Evolutionary conservation across 2,329 filamentous ascomycete genomes (phyloP).

Genomic region (Fusarium devonianum): DNA sequence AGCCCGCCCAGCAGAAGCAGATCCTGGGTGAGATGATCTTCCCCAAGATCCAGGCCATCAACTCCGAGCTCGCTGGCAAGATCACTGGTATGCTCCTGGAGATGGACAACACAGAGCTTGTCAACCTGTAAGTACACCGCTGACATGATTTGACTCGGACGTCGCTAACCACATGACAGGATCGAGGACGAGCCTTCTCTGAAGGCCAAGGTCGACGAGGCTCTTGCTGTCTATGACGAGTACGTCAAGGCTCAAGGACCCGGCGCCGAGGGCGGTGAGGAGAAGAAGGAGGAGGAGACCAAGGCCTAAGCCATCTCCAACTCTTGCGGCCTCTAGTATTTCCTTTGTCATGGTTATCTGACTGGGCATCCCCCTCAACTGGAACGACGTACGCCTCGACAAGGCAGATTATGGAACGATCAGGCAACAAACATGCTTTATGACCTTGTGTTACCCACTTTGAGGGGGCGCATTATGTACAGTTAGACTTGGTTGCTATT

Average conservation of each 20-base stretch:
- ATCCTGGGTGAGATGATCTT: conserved; percentile 97
- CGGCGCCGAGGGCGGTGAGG: conserved; percentile 49
- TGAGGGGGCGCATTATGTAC: conserved; percentile 48
- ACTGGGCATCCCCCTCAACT: conserved; percentile 39
- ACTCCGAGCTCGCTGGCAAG: conserved; percentile 96
- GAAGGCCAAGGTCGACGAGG: conserved; percentile 95
- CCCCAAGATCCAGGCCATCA: conserved; percentile 95
- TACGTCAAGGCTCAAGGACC: conserved; percentile 86
- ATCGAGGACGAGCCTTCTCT: conserved; percentile 90
- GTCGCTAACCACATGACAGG: conserved; percentile 54
- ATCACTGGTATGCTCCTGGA: conserved; percentile 99
- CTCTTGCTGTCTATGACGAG: conserved; percentile 96
- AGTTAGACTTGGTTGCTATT: conserved; percentile 53
- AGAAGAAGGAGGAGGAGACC: conserved; percentile 58
- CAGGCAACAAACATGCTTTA: conserved; percentile 41
- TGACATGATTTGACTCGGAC: conserved; percentile 25
- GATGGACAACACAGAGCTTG: conserved; percentile 96
- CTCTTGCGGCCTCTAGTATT: conserved; percentile 30
- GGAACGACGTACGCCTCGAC: conserved; percentile 37
- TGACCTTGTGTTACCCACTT: conserved; percentile 38
- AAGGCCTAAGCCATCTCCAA: conserved; percentile 48
- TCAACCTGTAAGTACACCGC: conserved; percentile 82
- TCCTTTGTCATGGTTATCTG: conserved; percentile 44
- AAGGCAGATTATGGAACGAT: conserved; percentile 38
- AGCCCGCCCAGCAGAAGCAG: conserved; percentile 91